Base-by-base conservation (phyloP, 2,329 filamentous ascomycete species). In the Capronia coronata region DNA sequence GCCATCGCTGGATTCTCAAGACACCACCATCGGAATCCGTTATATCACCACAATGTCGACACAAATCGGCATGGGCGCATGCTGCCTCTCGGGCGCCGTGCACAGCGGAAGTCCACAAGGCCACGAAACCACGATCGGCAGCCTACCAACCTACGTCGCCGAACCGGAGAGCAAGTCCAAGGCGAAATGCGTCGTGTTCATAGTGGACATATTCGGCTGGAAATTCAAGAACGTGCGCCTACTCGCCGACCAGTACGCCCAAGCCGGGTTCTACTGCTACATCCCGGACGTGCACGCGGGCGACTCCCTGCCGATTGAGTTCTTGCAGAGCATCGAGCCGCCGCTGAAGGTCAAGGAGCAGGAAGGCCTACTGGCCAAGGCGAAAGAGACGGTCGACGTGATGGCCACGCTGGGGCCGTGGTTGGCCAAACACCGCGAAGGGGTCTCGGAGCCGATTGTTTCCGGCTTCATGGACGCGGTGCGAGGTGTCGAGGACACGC, bases 201-300 rank as follows among this genome's bases (percentile, higher is more conserved):
- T 77, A 42, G 60, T 63, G 40, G 71, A 74, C 57, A 71, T 76
- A 60, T 75, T 74, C 51, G 73, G 73, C 51, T 75, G 67, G 67
- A 68, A 67, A n/a, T 67, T 75, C 42, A 60, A 64, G 25, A 75
- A 75, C 58, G 61, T 68, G 38, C 67, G 72, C 25, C 57, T 75
- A 2, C 62, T 75, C 11, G 72, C 72, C 10, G 73, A 75, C 60
- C 62, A 69, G 43, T 75, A 74, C 57, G 72, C 73, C 23, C 65
- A 68, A 52, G 65, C 65, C 10, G 68, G 71, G 58, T 74, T 70
- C 57, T 71, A 69, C 43, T 65, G 65, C 55, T 74, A 73, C 58
- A 59, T 75, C 25, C 62, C 72, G 1, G 72, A 75, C 56, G 60
- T 75, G 2, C 57, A 56, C 29, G 37, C 52, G 40, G 66, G 66